These are phyloP conservation scores for Camillea tinctor DNA, from an alignment of 2,329 filamentous ascomycete genomes.

Conservation along the genomic window DNA sequence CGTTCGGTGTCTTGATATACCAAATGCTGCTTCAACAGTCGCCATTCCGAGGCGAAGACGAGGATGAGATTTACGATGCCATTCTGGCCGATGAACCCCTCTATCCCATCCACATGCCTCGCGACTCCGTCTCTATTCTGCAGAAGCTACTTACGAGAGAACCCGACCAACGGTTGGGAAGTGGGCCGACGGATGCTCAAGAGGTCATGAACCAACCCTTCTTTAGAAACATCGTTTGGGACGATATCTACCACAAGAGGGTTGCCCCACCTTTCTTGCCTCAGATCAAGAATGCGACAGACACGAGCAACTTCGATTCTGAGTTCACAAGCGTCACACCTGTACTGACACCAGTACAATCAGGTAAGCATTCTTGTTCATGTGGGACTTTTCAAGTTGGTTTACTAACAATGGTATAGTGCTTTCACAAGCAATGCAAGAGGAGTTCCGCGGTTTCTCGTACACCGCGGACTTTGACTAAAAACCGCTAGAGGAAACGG, in stretches of 20 bases:
- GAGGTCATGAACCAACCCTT: slow-evolving; percentile 99
- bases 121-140: slow-evolving; percentile 94
- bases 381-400: not conserved
- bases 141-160: slow-evolving; percentile 96
- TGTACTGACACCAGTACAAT: slow-evolving; percentile 94
- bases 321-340: slow-evolving; percentile 99
- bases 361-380: slow-evolving; percentile 63
- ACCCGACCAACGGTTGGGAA: slow-evolving; percentile 87
- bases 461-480: slow-evolving; percentile 91
- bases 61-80: slow-evolving; percentile 98
- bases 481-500: slow-evolving; percentile 10
- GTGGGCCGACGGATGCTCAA: slow-evolving; percentile 93
- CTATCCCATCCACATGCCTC: slow-evolving; percentile 98
- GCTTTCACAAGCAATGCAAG: slow-evolving; percentile 96
- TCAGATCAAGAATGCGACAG: slow-evolving; percentile 84
- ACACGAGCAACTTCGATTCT: slow-evolving; percentile 99
- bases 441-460: slow-evolving; percentile 98
- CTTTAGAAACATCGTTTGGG: slow-evolving; percentile 97
- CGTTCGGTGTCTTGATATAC: slow-evolving; percentile 97
- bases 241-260: slow-evolving; percentile 96
- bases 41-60: slow-evolving; percentile 96
- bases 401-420: slow-evolving; percentile 54
- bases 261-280: slow-evolving; percentile 87
- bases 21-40: slow-evolving; percentile 99
- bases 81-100: slow-evolving; percentile 96